Conservation (phyloP, 257 asterid species). For the Echites panduratus region DNA sequence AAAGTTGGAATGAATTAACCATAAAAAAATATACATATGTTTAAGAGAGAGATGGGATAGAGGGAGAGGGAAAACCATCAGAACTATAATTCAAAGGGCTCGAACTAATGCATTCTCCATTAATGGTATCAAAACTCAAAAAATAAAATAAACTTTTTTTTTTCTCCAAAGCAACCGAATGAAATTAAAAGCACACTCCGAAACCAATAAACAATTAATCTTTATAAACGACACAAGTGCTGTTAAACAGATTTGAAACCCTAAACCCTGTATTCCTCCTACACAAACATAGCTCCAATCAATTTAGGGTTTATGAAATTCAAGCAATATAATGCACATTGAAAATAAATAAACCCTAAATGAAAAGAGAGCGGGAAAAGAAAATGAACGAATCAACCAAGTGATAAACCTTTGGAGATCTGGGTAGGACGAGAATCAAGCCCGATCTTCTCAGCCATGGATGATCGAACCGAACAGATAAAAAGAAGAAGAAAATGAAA, state of each 20-base stretch:
- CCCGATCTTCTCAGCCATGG: constrained; percentile 58
- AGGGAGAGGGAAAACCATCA: background rate
- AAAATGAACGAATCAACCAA: background rate
- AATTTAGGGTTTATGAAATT: constrained; percentile 28
- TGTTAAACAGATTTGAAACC: constrained; percentile 23
- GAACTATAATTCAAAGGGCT: background rate
- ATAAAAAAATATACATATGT: too few species aligned
- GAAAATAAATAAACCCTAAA: constrained; percentile 1
- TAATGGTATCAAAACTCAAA: background rate
- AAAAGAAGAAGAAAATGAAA: background rate
- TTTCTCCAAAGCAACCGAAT: background rate
- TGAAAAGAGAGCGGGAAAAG: background rate
- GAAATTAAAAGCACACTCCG: background rate
- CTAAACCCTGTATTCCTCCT: constrained; percentile 37
- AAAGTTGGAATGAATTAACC: background rate
- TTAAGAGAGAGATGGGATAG: background rate
- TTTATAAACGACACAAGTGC: background rate
- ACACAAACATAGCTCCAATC: constrained; percentile 13
- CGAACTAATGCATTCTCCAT: background rate
- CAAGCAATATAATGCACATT: background rate
- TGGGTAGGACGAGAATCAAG: constrained; percentile 46
- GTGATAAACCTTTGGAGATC: constrained; percentile 44
- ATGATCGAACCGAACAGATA: constrained; percentile 24
- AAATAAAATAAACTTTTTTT: background rate
- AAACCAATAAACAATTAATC: background rate